Evolutionary conservation across 2,329 filamentous ascomycete species (phyloP).

Genomic region (Ophiognomonia clavigignenti-juglandacearum): DNA sequence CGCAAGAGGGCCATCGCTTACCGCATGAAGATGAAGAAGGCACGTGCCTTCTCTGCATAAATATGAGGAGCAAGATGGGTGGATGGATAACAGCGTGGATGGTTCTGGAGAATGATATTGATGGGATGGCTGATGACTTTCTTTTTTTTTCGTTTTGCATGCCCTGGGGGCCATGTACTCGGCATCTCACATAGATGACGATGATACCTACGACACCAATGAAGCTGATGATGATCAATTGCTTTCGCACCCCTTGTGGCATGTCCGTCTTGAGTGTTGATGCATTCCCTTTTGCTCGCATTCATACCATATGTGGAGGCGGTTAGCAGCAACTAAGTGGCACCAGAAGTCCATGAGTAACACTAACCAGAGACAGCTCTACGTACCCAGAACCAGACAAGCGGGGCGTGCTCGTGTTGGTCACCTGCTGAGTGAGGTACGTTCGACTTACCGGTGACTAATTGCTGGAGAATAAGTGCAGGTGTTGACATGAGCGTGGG

Average conservation of each 20-base stretch:
- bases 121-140: conserved; percentile 1
- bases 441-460: too few species aligned
- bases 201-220: background rate
- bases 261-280: too few species aligned
- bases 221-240: background rate
- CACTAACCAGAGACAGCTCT: too few species aligned
- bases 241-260: conserved; percentile 8
- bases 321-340: too few species aligned
- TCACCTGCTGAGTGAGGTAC: too few species aligned
- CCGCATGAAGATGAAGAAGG: conserved; percentile 28
- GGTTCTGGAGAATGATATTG: background rate
- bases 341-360: too few species aligned
- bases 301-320: too few species aligned
- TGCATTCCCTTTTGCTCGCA: background rate
- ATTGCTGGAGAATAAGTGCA: too few species aligned
- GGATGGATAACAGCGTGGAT: background rate
- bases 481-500: too few species aligned
- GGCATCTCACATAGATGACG: conserved; percentile 8
- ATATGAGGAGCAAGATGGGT: background rate
- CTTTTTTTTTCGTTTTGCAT: conserved; percentile 3
- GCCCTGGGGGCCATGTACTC: conserved; percentile 11
- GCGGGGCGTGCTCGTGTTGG: too few species aligned
- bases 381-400: too few species aligned
- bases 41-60: conserved; percentile 5
- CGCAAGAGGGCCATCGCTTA: conserved; percentile 60